phyloP scores from a whole-genome alignment of 2,329 filamentous ascomycete species.

The Monosporascus cannonballus region DNA sequence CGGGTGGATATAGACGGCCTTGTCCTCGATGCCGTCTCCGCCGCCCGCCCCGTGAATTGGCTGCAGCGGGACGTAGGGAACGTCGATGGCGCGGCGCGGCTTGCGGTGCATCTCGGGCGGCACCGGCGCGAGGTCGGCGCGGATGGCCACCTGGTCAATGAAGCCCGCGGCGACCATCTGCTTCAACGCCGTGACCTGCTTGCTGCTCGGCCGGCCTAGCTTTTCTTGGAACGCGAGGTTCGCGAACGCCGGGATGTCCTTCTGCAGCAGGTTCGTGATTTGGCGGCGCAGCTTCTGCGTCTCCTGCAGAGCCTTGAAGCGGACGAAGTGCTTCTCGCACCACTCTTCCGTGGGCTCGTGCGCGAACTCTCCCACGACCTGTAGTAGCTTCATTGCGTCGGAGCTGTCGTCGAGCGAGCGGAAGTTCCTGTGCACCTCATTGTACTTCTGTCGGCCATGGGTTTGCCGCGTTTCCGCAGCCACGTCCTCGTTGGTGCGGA shows the following conservation, averaged over 20 bases:
- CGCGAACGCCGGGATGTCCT: constrained; percentile 63
- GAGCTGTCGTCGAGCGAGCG: constrained; percentile 74
- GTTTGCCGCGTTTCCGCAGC: constrained; percentile 65
- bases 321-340: constrained; percentile 79
- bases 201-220: constrained; percentile 53
- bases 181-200: constrained; percentile 73
- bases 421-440: constrained; percentile 71
- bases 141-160: constrained; percentile 89
- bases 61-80: constrained; percentile 83
- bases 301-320: constrained; percentile 81
- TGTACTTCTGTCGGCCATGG: constrained; percentile 53
- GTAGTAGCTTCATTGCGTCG: constrained; percentile 86
- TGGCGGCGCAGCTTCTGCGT: constrained; percentile 77
- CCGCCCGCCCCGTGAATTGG: constrained; percentile 47
- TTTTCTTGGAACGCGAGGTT: constrained; percentile 50
- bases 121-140: constrained; percentile 74
- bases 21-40: constrained; percentile 42
- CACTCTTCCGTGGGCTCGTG: constrained; percentile 67
- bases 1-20: constrained; percentile 81
- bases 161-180: constrained; percentile 91
- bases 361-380: constrained; percentile 81
- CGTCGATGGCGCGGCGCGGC: constrained; percentile 80
- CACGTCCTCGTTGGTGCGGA: constrained; percentile 61
- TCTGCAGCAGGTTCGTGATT: constrained; percentile 72
- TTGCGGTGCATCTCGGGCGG: constrained; percentile 63